Evolutionary conservation across 2,329 filamentous ascomycete genomes (phyloP), one percentile per base, ranked within the genome.

Genomic region (Chrysoporthe cubensis): DNA sequence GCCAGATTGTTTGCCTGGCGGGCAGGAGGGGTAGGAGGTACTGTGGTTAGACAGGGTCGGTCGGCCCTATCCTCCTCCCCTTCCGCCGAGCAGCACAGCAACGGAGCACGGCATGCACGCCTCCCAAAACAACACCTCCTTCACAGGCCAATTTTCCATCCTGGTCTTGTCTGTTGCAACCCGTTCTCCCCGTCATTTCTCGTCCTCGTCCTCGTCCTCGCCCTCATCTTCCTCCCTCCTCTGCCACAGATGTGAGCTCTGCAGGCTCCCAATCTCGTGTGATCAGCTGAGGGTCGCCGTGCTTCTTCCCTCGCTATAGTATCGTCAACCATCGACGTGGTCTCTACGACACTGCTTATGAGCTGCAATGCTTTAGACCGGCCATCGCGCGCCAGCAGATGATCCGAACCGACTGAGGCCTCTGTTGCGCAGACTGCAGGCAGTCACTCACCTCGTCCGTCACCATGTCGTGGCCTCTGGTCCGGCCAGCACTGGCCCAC

Each of bases 401-500:
- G 68, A 62, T 62, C 37, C 48, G 43, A 18, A 7, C 43, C 62
- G 18, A 21, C 50, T 65, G 58, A 69, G 46, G 50, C 56, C 34
- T 66, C 58, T 56, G 68, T 64, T 50, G 50, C 62, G 65, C 62
- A 64, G 65, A 52, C 68, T 63, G 66, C 58, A 44, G 65, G 65
- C 68, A 52, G 61, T 69, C 63, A 42, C 16, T 46, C 16, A 26
- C 34, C 57, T 16, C 63, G 11, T 60, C 52, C 40, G 32, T 44
- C 61, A 57, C 37, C 59, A 72, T 72, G 71, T 69, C 71, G 58
- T 74, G 71, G 71, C 70, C 70, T 62, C 61, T 71, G 48, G 58
- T 71, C 44, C 71, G 73, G 66, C 71, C 73, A 63, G 70, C 70
- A 65, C 58, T 72, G 71, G 71, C 69, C 65, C 66, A 68, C 42